Evolutionary conservation across 1,139 yeast genomes (phyloP).

Genomic region (Groenewaldozyma auringiensis): DNA sequence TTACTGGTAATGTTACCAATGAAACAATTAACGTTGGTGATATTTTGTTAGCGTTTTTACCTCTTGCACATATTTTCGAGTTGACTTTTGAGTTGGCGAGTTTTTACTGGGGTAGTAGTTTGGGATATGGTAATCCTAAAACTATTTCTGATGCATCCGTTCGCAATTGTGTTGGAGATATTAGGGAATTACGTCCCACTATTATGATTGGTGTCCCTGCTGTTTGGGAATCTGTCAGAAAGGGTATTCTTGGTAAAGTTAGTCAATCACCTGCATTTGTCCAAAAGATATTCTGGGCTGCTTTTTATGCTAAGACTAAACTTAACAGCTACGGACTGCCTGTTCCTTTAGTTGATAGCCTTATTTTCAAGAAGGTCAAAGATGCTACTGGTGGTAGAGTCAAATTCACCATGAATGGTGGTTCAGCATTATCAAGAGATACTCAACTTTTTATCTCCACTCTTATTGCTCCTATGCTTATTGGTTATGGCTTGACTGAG

Average conservation of each 20-base stretch:
- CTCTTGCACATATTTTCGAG: conserved; percentile 94
- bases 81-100: conserved; percentile 72
- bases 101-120: conserved; percentile 82
- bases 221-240: conserved; percentile 93
- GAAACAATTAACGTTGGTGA: conserved; percentile 48
- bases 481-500: conserved; percentile 97
- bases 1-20: conserved; percentile 54
- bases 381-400: conserved; percentile 94
- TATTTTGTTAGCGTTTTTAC: conserved; percentile 78
- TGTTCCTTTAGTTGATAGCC: conserved; percentile 54
- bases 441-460: conserved; percentile 81
- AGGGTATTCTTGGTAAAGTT: conserved; percentile 79
- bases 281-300: conserved; percentile 86
- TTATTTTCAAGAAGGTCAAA: conserved; percentile 80
- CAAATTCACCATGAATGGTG: conserved; percentile 75
- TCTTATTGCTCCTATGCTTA: conserved; percentile 77
- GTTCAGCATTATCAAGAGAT: conserved; percentile 79
- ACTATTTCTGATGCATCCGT: conserved; percentile 79
- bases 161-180: conserved; percentile 81
- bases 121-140: conserved; percentile 91
- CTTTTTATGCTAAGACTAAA: conserved; percentile 62
- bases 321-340: conserved; percentile 63
- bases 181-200: conserved; percentile 81
- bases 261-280: conserved; percentile 55
- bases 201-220: conserved; percentile 99